Evolutionary conservation across 768 basidiomycete genomes (phyloP), one percentile per base, ranked within the genome.

Genomic region (Pulveroboletus sp.): DNA sequence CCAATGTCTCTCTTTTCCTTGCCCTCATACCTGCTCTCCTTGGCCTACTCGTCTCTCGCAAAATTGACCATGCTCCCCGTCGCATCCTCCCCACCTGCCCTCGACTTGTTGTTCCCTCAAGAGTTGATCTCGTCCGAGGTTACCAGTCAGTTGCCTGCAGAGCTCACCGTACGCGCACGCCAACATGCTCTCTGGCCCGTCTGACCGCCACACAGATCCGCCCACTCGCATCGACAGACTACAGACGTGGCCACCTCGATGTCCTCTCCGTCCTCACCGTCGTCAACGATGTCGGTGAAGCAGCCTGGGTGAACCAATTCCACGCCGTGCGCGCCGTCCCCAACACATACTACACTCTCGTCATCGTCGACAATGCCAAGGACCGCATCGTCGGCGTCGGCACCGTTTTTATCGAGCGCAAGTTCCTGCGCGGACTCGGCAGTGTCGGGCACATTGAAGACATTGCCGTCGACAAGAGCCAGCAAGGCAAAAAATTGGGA

Each of bases 391-490:
- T 94, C 38, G 94, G 76, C 19, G 82, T 86, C 33, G 95, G 94
- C 17, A 79, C 82, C 7, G 73, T 97, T 45, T 82, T 98, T 63
- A 69, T 98, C 55, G 97, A 99, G 71, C 87, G 87, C 72, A 98
- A 99, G 73, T 97, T 98, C 77, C 72, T 94, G 36, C 79, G 94
- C 34, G 82, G 80, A 2, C 73, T 90, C n/a, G 90, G 91, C 19
- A 77, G 77, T 54, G 90, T 93, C 13, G 97, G 94, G 0, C 97
- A 99, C 63, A 94, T 99, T 54, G 97, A 99, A 70, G 97, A 99
- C 65, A 97, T 99, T 53, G 94, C 92, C 4, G 94, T 99, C 17
- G 83, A 89, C 69, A 84, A 86, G 70, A 74, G 68, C 36, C 81
- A 88, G 71, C 94, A 97, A 75, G 97, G 97, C 27, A 87, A 87